Evolutionary conservation across 768 basidiomycete genomes (phyloP), one percentile per base, ranked within the genome.

Genomic region (Podaxis pistillaris): DNA sequence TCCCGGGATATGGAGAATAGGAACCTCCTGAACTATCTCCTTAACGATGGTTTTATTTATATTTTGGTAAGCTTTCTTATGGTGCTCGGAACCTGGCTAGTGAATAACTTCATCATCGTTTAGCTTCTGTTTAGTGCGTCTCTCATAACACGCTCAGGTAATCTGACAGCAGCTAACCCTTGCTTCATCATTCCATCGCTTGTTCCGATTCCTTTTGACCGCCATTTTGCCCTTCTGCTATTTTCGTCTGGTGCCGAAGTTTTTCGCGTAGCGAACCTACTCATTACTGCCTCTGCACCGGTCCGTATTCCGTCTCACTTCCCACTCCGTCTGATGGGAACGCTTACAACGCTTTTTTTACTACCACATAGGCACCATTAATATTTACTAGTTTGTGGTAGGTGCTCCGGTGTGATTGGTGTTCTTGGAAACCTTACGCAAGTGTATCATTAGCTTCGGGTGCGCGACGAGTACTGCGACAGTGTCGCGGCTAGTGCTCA

Each of bases 121-220:
- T 9, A 59, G 58, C 46, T 59, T 38, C 58, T 59, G 28, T 59
- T 59, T 28, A 8, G 58, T 59, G 51, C 46, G 58, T 59, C 46
- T 15, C 15, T 30, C n/a, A 50, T 36, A 24, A 15, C 30, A 38
- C 11, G 19, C 15, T 37, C 22, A 33, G 11, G 17, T 24, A 33
- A 3, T 33, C 33, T 33, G 9, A 33, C 22, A 24, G 37, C 56
- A 46, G n/a, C 24, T 17, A 19, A 17, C 22, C 24, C 2, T 36
- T 40, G 24, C 33, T 44, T 19, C 24, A 6, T 44, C 15, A 38
- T 19, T 13, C 41, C 26, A 28, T 28, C 56, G 2, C 6, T 24
- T n/a, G 49, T 50, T 50, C 12, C 19, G n/a, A 12, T 50, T 50
- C 22, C 17, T 50, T 50, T 24, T 50, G 7, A 26, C 22, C 22